Evolutionary conservation across 306 rosid genomes (phyloP), one percentile per base, ranked within the genome.

Genomic region (Vigna unguiculata): DNA sequence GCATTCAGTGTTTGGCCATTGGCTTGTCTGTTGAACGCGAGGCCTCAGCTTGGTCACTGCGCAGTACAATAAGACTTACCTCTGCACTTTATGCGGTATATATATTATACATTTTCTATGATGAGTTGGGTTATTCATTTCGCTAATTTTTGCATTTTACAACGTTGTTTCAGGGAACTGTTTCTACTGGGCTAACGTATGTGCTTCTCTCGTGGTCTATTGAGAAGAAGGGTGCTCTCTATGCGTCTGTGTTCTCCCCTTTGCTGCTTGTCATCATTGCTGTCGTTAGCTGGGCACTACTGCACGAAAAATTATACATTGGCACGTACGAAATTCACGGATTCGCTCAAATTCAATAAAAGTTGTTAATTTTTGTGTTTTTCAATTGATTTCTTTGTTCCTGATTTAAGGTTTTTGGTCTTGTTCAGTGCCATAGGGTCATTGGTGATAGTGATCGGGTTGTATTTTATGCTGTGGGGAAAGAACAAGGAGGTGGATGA

Each of bases 211-310:
- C 93, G 0, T 93, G 96, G 98, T 72, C 86, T 36, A 91, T 93
- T 41, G 93, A 85, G 47, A 84, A 72, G 63, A 89, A 88, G 82
- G 98, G 98, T 19, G 90, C 96, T 57, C 90, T 93, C 36, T 93
- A 89, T 55, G 96, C 70, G 45, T 87, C 96, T 1, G 86, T 90
- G 25, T 93, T 93, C 89, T 78, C 81, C 72, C 96, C 98, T 47
- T 62, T 93, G 79, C 58, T 79, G 73, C 93, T 90, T 16, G 79
- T 93, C 25, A 34, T 90, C 43, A 88, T 87, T 4, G 91, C 93
- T 20, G 6, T 90, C 58, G 9, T 83, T 7, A 89, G 94, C 41
- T 93, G 98, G 98, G 87, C 89, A 22, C 67, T 93, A 30, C 93
- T 93, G 41, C 78, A 64, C 1, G 91, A 93, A 68, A 47, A 87